Conservation (phyloP, 2,329 filamentous ascomycete species). For the Phoma sp. region DNA sequence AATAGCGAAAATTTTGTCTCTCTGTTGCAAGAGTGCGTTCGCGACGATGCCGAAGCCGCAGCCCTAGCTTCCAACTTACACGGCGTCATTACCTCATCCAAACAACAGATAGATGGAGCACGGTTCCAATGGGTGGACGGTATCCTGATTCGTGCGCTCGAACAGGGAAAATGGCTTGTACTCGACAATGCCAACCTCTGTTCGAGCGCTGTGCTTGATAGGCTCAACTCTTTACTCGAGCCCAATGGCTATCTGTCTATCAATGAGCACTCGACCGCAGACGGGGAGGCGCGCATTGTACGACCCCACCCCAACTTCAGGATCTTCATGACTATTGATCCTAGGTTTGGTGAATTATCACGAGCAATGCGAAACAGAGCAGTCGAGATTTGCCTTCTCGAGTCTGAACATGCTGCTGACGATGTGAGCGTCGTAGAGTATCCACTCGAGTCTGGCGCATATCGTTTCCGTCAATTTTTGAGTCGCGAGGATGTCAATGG, state of each 20-base stretch:
- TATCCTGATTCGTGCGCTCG: conserved; percentile 83
- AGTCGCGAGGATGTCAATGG: conserved; percentile 11
- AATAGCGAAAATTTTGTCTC: conserved; percentile 8
- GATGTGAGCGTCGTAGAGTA: conserved; percentile 27
- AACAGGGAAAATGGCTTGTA: conserved; percentile 88
- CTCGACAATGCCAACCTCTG: conserved; percentile 98
- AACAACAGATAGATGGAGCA: conserved; percentile 68
- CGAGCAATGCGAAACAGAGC: conserved; percentile 96
- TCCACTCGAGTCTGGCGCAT: conserved; percentile 46
- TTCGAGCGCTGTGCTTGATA: conserved; percentile 90
- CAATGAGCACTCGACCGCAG: conserved; percentile 86
- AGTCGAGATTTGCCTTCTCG: conserved; percentile 78
- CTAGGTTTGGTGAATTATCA: conserved; percentile 89
- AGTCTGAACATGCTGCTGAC: conserved; percentile 15
- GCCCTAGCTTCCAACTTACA: conserved; percentile 57
- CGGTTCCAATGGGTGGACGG: conserved; percentile 97
- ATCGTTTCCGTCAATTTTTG: conserved; percentile 46
- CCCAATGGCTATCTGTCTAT: conserved; percentile 86
- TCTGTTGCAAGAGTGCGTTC: conserved; percentile 22
- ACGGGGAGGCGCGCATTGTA: conserved; percentile 81
- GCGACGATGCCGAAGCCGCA: conserved; percentile 18
- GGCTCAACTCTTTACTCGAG: conserved; percentile 92
- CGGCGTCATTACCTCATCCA: conserved; percentile 59
- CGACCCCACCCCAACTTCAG: conserved; percentile 85
- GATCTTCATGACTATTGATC: conserved; percentile 92